Base-by-base conservation (phyloP, 1,284 basidiomycete species). In the Ceratobasidium sp. region DNA sequence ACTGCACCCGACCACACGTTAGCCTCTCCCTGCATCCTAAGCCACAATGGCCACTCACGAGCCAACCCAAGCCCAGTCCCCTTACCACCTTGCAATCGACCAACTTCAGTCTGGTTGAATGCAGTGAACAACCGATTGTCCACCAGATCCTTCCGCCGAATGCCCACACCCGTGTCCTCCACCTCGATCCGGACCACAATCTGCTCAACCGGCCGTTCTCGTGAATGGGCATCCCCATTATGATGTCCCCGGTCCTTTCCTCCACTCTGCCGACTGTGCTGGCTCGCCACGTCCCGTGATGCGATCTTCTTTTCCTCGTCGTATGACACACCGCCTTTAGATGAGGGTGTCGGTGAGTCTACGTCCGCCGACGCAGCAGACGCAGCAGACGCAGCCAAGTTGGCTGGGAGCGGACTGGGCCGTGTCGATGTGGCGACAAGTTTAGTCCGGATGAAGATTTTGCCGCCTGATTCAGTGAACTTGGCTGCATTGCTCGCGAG, bases 41-140 rank as follows among this genome's bases (percentile, higher is more conserved):
- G 14, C 27, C 31, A 29, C 1, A 39, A 43, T 3, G 48, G 2
- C 53, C 24, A 69, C 65, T 69, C 65, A 69, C 65, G 86, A 1
- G 94, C 94, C 24, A 96, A 82, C 13, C 94, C 95, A 22, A 96
- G 84, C 1, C 94, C 94, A 0, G 92, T 94, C 1, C 94, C 94
- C 83, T 95, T 95, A 9, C 76, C 76, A 83, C 86, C 92, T 84
- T 96, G 95, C 78, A 90, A 86, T 74, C 92, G 86, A 7, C 94
- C 94, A 46, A 84, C 83, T 74, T 84, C 84, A 6, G 84, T 85
- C 75, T 84, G 82, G 27, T 90, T 92, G 79, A 91, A 92, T 5
- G 90, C 58, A 14, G 34, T 90, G 79, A 93, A 93, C n/a, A 93
- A 82, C 78, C 90, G 90, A 77, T 87, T 88, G 77, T 91, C 88